A percentile compares a stretch with the other conserved stretches of the same genome.
Conservation (phyloP, 169 alveolate species). For the Eimeria brunetti region DNA sequence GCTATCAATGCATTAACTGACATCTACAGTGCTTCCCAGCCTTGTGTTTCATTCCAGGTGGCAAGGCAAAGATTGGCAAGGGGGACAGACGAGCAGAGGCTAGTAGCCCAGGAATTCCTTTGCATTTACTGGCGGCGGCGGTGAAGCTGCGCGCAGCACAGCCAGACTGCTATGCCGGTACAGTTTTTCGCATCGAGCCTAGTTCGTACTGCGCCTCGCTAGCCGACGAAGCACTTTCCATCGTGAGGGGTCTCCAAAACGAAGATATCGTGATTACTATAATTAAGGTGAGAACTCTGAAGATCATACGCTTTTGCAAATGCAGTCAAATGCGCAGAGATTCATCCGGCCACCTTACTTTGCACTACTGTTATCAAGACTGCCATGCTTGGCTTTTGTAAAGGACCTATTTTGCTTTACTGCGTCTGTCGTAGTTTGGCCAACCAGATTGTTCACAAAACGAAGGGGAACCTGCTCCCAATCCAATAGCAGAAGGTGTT, state of each 20-base stretch:
- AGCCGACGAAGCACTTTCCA: constrained; percentile 57
- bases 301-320: not conserved
- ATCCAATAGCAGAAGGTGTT: constrained; percentile 26
- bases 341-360: not conserved
- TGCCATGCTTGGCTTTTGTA: not conserved
- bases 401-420: not conserved
- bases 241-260: constrained; percentile 22
- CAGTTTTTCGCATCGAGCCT: constrained; percentile 55
- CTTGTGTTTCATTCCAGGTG: not conserved
- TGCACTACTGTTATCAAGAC: not conserved
- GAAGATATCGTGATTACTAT: constrained; percentile 39
- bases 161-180: constrained; percentile 77
- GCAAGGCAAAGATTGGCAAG: constrained; percentile 21
- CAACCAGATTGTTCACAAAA: not conserved
- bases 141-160: constrained; percentile 59
- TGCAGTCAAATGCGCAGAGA: not conserved
- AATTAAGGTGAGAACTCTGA: constrained; percentile 27
- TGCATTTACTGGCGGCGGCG: constrained; percentile 51
- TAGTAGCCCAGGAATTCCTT: constrained; percentile 16
- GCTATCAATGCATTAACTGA: not conserved
- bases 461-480: constrained; percentile 42
- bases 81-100: constrained; percentile 54
- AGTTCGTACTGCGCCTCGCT: constrained; percentile 49
- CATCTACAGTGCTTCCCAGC: not conserved
- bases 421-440: constrained; percentile 45